Percentiles rank a stretch among this genome's conserved stretches.
Evolutionary conservation across 768 basidiomycete genomes (phyloP).

Genomic region (Panaeolus papilionaceus): DNA sequence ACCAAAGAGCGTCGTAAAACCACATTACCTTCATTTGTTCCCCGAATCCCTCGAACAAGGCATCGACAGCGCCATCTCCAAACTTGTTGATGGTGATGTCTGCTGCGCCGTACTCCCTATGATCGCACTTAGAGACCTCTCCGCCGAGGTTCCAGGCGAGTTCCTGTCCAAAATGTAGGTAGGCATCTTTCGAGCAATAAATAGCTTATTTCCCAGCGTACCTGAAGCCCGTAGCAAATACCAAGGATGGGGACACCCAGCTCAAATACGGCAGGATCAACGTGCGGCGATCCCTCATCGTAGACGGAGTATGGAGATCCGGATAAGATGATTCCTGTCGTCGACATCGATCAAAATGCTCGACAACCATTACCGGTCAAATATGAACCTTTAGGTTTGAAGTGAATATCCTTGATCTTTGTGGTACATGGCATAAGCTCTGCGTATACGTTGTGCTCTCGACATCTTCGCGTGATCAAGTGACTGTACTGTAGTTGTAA

Average conservation of each 20-base stretch:
- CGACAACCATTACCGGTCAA: conserved; percentile 11
- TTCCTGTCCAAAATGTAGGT: conserved; percentile 60
- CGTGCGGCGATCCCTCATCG: conserved; percentile 90
- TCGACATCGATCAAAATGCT: conserved; percentile 14
- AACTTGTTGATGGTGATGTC: conserved; percentile 75
- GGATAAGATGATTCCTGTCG: conserved; percentile 90
- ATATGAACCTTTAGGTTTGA: conserved; percentile 88
- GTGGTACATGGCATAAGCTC: conserved; percentile 98
- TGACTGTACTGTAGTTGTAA: conserved; percentile 80
- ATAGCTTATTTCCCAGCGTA: conserved; percentile 36
- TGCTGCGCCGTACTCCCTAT: conserved; percentile 96
- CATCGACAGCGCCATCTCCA: conserved; percentile 63
- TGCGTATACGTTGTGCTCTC: conserved; percentile 96
- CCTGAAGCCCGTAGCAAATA: conserved; percentile 97
- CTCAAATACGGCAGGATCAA: conserved; percentile 89
- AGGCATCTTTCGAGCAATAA: background rate
- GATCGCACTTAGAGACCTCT: conserved; percentile 83
- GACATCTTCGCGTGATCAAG: conserved; percentile 95
- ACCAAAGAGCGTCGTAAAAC: background rate
- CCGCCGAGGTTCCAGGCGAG: conserved; percentile 90
- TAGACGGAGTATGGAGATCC: conserved; percentile 99
- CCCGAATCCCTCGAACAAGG: conserved; percentile 87
- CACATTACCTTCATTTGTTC: conserved; percentile 83
- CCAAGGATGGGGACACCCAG: conserved; percentile 92
- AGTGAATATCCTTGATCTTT: conserved; percentile 83